Evolutionary conservation across 2,329 filamentous ascomycete species (phyloP), one percentile per base, ranked within the genome.

Genomic region (Ampelomyces quisqualis): DNA sequence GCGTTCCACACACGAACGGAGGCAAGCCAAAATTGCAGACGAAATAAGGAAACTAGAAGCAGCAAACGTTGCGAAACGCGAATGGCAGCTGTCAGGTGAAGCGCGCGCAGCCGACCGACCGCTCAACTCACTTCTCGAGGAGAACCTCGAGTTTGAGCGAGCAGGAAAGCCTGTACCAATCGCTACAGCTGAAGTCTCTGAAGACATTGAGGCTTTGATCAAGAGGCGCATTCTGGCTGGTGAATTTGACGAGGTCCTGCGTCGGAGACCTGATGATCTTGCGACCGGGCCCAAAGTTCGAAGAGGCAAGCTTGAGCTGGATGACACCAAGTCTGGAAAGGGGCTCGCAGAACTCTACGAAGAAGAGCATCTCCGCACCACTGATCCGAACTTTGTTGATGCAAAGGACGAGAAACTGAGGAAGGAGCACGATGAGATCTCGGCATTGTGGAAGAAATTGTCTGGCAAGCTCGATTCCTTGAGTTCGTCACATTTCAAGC

Each of bases 71-170:
- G 86, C 88, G 20, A 94, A 95, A 70, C 85, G 90, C 43, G 82
- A 91, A 60, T 98, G 93, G 93, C 86, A 88, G 13, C 74, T 97
- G 37, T 80, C 86, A 7, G 93, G 93, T 61, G 93, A 98, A 75
- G 90, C 90, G 4, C 79, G 82, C 34, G 91, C 88, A 2, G 77
- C 77, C 1, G 88, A 93, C 54, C 81, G 93, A 23, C 93, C 93
- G 0, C 66, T 89, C 38, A 97, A 98, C 73, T 96, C 91, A 1
- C 78, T 98, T 2, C 80, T 98, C 1, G 90, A 97, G 64, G 83
- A 97, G 71, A 90, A 97, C 58, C 79, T 98, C 18, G 91, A 97
- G 53, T 98, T 97, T 63, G 93, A 98, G 71, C 84, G 94, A 58
- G 82, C 88, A 15, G 93, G 93, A 61, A 98, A 97, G 68, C 91